A percentile compares a stretch with the other conserved stretches of the same genome.
These are phyloP conservation scores for Boletus sp. DNA, from an alignment of 1,284 basidiomycete genomes.

Conservation along the genomic window DNA sequence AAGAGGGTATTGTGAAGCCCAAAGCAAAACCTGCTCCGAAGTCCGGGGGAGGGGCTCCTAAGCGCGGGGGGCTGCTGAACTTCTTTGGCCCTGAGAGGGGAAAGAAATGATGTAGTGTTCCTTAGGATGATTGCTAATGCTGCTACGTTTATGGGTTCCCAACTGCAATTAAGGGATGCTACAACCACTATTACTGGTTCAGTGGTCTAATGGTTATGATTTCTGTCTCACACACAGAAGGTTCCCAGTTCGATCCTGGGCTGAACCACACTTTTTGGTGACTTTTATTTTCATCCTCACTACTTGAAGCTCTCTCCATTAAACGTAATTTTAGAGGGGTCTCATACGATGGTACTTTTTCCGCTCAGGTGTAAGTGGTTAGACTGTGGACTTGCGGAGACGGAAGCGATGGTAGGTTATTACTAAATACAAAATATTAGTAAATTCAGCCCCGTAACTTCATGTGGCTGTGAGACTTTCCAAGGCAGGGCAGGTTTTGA, in stretches of 20 bases:
- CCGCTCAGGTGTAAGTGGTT: too few relatives aligned
- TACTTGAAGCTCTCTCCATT: too few relatives aligned
- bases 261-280: conserved; percentile 35
- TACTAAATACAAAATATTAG: background rate
- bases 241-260: conserved; percentile 48
- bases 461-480: conserved; percentile 16
- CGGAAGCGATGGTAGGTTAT: too few relatives aligned
- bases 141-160: background rate
- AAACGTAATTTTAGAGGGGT: too few relatives aligned
- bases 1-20: background rate
- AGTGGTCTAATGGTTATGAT: conserved; percentile 45
- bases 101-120: conserved; percentile 22
- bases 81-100: conserved; percentile 32
- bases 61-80: conserved; percentile 31
- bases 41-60: conserved; percentile 19
- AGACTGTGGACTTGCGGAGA: too few relatives aligned
- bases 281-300: background rate
- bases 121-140: background rate
- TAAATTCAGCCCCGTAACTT: background rate
- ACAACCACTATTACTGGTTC: conserved; percentile 11
- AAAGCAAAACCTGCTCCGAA: conserved; percentile 7
- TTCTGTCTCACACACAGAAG: conserved; percentile 48
- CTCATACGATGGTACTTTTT: too few relatives aligned
- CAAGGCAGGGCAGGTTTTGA: background rate
- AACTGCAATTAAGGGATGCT: rapidly evolving